These are phyloP conservation scores for Didymella sp. DNA, from an alignment of 2,329 filamentous ascomycete genomes.

Conservation along the genomic window DNA sequence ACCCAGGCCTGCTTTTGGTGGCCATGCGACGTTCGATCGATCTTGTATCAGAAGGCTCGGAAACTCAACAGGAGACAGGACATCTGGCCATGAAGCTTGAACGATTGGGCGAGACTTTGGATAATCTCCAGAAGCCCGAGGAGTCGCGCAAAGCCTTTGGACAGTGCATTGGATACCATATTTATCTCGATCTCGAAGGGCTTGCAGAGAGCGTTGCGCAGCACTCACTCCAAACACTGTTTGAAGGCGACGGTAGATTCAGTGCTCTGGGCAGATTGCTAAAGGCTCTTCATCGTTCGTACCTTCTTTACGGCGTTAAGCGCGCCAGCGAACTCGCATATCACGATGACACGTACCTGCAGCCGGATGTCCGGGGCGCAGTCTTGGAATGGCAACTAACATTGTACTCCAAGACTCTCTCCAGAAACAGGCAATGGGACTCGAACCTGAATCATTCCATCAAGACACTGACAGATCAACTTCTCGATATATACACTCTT, in stretches of 20 bases:
- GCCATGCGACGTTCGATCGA: constrained; percentile 70
- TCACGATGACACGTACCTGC: constrained; percentile 46
- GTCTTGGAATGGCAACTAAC: constrained; percentile 55
- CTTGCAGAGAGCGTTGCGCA: constrained; percentile 61
- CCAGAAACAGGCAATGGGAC: constrained; percentile 42
- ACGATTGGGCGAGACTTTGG: constrained; percentile 68
- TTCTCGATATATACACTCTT: constrained; percentile 40
- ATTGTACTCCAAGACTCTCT: constrained; percentile 39
- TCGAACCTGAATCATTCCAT: constrained; percentile 37
- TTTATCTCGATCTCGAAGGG: constrained; percentile 63
- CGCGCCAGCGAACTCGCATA: constrained; percentile 58
- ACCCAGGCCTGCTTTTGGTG: constrained; percentile 58
- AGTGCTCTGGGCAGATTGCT: constrained; percentile 65
- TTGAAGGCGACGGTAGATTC: constrained; percentile 60
- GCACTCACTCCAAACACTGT: constrained; percentile 61
- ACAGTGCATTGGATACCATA: constrained; percentile 67
- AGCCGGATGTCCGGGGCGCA: constrained; percentile 41
- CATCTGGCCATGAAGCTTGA: constrained; percentile 71
- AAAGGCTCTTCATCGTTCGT: constrained; percentile 65
- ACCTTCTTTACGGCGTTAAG: constrained; percentile 52
- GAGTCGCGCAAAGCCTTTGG: constrained; percentile 66
- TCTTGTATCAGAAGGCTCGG: constrained; percentile 62
- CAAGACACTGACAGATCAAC: constrained; percentile 24
- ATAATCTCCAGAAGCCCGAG: constrained; percentile 59
- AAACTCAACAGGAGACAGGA: constrained; percentile 64